phyloP scores from a whole-genome alignment of 768 basidiomycete genomes.

The Daedalea quercina region DNA sequence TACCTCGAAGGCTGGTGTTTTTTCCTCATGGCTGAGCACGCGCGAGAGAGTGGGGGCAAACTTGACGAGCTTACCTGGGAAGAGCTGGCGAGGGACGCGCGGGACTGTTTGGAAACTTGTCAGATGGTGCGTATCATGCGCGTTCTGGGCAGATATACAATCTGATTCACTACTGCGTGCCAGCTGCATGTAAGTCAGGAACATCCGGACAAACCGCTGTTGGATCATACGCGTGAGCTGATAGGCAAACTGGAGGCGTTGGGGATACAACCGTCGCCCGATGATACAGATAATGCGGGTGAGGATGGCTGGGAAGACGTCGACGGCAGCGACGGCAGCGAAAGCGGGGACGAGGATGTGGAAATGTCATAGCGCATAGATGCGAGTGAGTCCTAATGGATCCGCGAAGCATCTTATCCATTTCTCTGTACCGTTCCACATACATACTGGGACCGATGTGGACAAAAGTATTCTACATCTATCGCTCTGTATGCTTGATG shows the following conservation, averaged over 20 bases:
- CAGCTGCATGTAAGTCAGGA: conserved; percentile 69
- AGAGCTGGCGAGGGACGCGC: conserved; percentile 71
- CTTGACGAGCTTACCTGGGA: conserved; percentile 55
- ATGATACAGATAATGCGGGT: conserved; percentile 46
- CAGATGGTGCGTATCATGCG: conserved; percentile 46
- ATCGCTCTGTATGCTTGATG: no score
- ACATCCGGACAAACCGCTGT: conserved; percentile 68
- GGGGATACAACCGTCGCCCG: conserved; percentile 57
- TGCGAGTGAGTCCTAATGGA: no score
- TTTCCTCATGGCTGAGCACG: conserved; percentile 74
- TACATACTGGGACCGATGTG: no score
- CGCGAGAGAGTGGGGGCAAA: conserved; percentile 44
- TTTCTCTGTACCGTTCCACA: no score
- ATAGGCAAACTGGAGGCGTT: conserved; percentile 57
- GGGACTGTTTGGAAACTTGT: conserved; percentile 81
- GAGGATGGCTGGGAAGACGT: conserved; percentile 58
- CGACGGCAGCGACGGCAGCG: conserved; percentile 47
- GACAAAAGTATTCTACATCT: no score
- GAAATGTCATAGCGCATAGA: conserved; percentile 36
- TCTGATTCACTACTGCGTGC: conserved; percentile 1
- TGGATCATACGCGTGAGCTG: conserved; percentile 72
- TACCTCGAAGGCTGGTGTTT: conserved; percentile 95
- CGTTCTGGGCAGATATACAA: background rate
- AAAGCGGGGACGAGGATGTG: conserved; percentile 30
- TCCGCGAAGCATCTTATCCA: no score